Evolutionary conservation across 1,284 basidiomycete genomes (phyloP), one percentile per base, ranked within the genome.

Genomic region (Apiotrichum laibachii): DNA sequence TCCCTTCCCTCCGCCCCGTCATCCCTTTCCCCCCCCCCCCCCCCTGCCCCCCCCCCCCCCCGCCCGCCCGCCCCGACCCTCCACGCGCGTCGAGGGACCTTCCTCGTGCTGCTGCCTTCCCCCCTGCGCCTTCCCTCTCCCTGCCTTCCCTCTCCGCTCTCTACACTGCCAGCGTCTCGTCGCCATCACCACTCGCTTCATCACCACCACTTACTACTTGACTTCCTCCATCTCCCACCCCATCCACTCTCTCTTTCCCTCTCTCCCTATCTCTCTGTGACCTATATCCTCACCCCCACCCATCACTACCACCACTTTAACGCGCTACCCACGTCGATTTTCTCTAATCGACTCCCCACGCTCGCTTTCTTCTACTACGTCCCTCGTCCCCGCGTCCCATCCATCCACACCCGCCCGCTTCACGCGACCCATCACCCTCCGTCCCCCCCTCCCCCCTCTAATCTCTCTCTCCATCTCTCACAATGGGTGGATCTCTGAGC

Each of bases 401-500:
- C 43, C 34, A 26, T 45, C 31, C 19, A 33, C 50, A 45, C 16
- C 22, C 44, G 31, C 53, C 34, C n/a, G 26, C 50, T n/a, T 37
- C 26, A 18, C 22, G 50, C 26, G 15, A 34, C 47, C 19, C 31
- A 13, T 18, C 15, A n/a, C 47, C 6, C 26, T 33, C 47, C 56
- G 13, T 37, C 13, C 35, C 35, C 35, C 13, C 9, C 35, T 37
- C 35, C 35, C 35, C 16, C 37, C 16, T 39, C n/a, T 42, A 42
- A 42, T 42, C 15, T 49, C 47, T 42, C 35, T 43, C 19, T 26
- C 26, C 26, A 33, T 15, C 26, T 40, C 8, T 35, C 35, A 68
- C 55, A 42, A 82, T 83, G 82, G 81, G 82, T 59, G 81, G 77
- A 52, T 79, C 80, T 64, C 57, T 76, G 61, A 77, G 75, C 63